phyloP scores from a whole-genome alignment of 2,329 filamentous ascomycete genomes.

The Daldinia sp. region DNA sequence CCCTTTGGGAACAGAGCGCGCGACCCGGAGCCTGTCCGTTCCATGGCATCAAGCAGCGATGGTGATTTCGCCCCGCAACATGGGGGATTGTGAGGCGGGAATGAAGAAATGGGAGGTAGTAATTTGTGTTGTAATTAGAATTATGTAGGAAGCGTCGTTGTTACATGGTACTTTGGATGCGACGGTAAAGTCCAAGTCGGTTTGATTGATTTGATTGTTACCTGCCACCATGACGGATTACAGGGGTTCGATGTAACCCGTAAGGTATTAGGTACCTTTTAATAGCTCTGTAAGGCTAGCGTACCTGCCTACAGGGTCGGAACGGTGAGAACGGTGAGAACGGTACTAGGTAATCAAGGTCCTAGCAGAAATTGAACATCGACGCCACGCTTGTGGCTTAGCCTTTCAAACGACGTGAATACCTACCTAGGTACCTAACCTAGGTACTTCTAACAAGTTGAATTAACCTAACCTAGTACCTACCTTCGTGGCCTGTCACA shows the following conservation, averaged over 20 bases:
- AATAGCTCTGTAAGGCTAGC: not conserved
- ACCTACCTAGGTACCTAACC: too few species aligned
- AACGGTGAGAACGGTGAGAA: not conserved
- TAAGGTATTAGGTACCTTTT: not conserved
- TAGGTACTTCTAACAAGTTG: not conserved
- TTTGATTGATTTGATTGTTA: not conserved
- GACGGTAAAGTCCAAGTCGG: not conserved
- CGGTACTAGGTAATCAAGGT: not conserved
- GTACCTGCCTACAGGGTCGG: too few species aligned
- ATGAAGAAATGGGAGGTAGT: not conserved
- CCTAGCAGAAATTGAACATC: not conserved
- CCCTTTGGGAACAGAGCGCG: conserved; percentile 79
- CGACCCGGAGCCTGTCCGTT: conserved; percentile 57
- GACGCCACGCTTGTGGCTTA: conserved; percentile 4
- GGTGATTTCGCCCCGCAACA: conserved; percentile 31
- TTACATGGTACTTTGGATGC: conserved; percentile 8
- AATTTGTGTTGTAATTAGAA: not conserved
- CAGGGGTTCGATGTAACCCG: not conserved
- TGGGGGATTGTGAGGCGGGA: conserved; percentile 18
- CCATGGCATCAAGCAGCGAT: conserved; percentile 48
- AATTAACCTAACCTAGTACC: not conserved
- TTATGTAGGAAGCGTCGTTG: conserved; percentile 10
- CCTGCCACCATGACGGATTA: not conserved
- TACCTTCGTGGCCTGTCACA: conserved; percentile 18
- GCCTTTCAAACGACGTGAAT: not conserved